A percentile compares a stretch with the other conserved stretches of the same genome.
These are phyloP conservation scores for Aaosphaeria pasadenensis DNA, from an alignment of 2,329 filamentous ascomycete species.

Conservation along the genomic window DNA sequence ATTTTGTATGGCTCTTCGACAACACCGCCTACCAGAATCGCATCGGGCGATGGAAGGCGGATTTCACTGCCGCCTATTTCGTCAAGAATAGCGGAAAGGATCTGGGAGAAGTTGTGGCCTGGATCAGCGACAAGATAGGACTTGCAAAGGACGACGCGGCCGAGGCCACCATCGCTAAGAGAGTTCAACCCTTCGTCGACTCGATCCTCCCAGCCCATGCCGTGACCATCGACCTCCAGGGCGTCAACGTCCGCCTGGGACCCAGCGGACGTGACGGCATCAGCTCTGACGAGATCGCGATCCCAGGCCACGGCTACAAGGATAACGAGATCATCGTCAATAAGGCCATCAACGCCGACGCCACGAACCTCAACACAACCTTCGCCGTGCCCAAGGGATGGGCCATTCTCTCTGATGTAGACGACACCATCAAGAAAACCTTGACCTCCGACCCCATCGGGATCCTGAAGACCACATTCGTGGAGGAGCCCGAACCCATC, in stretches of 20 bases:
- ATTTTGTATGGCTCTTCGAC: slow-evolving; percentile 86
- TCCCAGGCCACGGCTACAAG: slow-evolving; percentile 46
- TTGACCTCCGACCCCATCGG: slow-evolving; percentile 75
- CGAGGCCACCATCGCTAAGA: slow-evolving; percentile 59
- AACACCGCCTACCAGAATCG: slow-evolving; percentile 72
- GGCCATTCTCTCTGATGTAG: slow-evolving; percentile 84
- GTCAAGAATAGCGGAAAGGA: slow-evolving; percentile 66
- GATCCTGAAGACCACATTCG: slow-evolving; percentile 80
- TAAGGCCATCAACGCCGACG: slow-evolving; percentile 27
- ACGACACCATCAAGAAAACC: slow-evolving; percentile 94
- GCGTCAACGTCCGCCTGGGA: slow-evolving; percentile 50
- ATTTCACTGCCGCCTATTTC: slow-evolving; percentile 82
- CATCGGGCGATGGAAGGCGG: slow-evolving; percentile 66
- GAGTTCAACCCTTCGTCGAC: slow-evolving; percentile 76
- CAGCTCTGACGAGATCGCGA: slow-evolving; percentile 55
- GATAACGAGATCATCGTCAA: slow-evolving; percentile 30
- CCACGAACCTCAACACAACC: slow-evolving; percentile 64
- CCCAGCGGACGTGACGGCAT: slow-evolving; percentile 72
- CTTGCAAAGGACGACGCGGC: slow-evolving; percentile 52
- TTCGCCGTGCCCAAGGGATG: slow-evolving; percentile 77
- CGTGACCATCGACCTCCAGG: slow-evolving; percentile 61
- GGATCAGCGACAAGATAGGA: slow-evolving; percentile 67
- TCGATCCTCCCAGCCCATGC: slow-evolving; percentile 68
- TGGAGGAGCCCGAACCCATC: slow-evolving; percentile 68
- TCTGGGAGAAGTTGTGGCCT: slow-evolving; percentile 66